Conservation (phyloP, 1,284 basidiomycete genomes). For the Ustilago cynodontis region DNA sequence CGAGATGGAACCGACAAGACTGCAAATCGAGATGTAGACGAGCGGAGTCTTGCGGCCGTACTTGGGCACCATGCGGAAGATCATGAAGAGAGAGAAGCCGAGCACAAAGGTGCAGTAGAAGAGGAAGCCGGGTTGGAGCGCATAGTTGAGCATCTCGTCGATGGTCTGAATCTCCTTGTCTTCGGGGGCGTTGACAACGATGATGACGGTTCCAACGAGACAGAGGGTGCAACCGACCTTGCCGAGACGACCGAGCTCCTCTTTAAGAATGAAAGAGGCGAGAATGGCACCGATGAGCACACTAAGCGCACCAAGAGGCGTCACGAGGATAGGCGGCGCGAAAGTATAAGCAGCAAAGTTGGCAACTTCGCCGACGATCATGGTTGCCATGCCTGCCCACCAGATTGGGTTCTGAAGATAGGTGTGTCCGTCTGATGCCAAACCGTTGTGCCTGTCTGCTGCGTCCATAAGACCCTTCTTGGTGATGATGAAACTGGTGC, state of each 20-base stretch:
- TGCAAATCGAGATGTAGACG: slow-evolving; percentile 95
- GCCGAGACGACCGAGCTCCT: slow-evolving; percentile 93
- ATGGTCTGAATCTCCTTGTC: slow-evolving; percentile 94
- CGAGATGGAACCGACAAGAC: slow-evolving; percentile 82
- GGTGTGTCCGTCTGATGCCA: slow-evolving; percentile 68
- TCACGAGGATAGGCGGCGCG: slow-evolving; percentile 96
- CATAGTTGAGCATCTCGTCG: slow-evolving; percentile 91
- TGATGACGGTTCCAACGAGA: slow-evolving; percentile 89
- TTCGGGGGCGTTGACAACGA: slow-evolving; percentile 95
- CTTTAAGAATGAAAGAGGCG: slow-evolving; percentile 90
- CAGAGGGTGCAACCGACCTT: slow-evolving; percentile 92
- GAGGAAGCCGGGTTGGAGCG: slow-evolving; percentile 80
- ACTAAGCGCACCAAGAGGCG: slow-evolving; percentile 92
- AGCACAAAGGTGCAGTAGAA: slow-evolving; percentile 89
- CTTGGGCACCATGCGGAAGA: slow-evolving; percentile 85
- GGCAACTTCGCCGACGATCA: slow-evolving; percentile 76
- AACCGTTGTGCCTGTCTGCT: slow-evolving; percentile 60
- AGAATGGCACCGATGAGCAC: slow-evolving; percentile 85
- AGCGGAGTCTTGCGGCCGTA: slow-evolving; percentile 89
- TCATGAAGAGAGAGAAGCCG: slow-evolving; percentile 82
- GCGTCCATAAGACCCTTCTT: slow-evolving; percentile 69
- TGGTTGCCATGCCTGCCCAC: slow-evolving; percentile 96
- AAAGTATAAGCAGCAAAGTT: slow-evolving; percentile 99
- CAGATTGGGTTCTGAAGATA: slow-evolving; percentile 95
- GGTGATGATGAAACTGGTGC: slow-evolving; percentile 69